These are phyloP conservation scores for Ajuga reptans DNA, from an alignment of 305 asterid genomes.

Conservation along the genomic window DNA sequence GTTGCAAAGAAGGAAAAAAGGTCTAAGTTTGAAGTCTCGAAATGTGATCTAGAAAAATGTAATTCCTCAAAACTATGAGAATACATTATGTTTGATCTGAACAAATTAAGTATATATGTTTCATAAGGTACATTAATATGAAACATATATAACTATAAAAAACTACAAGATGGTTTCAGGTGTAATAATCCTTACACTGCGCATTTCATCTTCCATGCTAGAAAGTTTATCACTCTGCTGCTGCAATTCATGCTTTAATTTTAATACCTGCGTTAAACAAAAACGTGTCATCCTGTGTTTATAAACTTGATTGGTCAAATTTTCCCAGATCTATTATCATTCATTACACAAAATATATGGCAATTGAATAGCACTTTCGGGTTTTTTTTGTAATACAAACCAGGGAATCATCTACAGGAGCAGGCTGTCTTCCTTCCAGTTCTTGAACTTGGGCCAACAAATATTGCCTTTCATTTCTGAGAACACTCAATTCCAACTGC, in stretches of 20 bases:
- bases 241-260: conserved; percentile 33
- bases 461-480: conserved; percentile 44
- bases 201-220: conserved; percentile 37
- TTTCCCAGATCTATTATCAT: background rate
- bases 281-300: conserved; percentile 17
- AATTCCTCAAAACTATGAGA: no score
- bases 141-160: background rate
- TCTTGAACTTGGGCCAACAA: conserved; percentile 34
- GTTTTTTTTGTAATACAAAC: conserved; percentile 26
- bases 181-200: conserved; percentile 34
- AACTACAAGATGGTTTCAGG: background rate
- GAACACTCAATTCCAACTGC: conserved; percentile 40
- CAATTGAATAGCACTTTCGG: background rate
- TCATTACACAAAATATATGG: background rate
- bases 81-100: no score
- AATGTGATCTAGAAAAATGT: no score
- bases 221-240: conserved; percentile 36
- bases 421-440: conserved; percentile 27
- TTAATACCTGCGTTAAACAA: conserved; percentile 28
- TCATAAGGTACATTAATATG: no score
- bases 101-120: no score
- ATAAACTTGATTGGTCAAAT: background rate
- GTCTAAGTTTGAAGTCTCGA: background rate
- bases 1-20: conserved; percentile 14
- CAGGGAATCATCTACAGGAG: conserved; percentile 35